phyloP scores from a whole-genome alignment of 208 protist genomes.

The Leishmania tropica region DNA sequence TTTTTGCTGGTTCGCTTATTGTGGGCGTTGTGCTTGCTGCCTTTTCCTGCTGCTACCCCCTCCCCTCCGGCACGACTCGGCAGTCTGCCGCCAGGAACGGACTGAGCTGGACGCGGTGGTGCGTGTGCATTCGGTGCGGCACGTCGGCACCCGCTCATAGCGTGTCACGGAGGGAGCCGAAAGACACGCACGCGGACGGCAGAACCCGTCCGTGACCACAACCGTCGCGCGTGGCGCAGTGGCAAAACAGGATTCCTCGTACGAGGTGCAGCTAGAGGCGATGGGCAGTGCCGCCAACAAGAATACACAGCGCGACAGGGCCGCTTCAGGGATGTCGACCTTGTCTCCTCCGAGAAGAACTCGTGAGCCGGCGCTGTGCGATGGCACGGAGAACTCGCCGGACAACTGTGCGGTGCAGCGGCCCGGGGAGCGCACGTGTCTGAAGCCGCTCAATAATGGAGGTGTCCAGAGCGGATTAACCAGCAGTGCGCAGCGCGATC shows the following conservation, averaged over 20 bases:
- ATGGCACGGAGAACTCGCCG: background rate
- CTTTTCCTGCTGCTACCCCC: no score
- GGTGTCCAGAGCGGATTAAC: no score
- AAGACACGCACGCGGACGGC: background rate
- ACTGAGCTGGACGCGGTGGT: background rate
- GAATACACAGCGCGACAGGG: background rate
- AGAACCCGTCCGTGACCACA: background rate
- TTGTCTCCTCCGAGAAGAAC: background rate
- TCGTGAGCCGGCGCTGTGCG: background rate
- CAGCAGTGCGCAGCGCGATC: no score
- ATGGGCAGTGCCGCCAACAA: background rate
- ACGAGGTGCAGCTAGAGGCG: background rate
- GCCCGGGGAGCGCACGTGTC: no score
- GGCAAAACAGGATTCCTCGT: no score
- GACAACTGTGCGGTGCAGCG: no score
- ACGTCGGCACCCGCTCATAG: background rate
- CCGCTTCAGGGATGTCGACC: background rate
- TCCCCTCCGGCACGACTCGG: background rate
- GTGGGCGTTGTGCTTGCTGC: no score
- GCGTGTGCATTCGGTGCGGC: background rate
- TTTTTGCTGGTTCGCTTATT: no score
- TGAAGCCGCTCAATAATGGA: no score
- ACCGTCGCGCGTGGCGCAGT: background rate
- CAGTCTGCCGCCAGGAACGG: background rate
- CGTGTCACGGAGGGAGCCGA: background rate